These are phyloP conservation scores for Nakaseomyces bracarensis DNA, from an alignment of 1,139 yeast genomes.

Conservation along the genomic window DNA sequence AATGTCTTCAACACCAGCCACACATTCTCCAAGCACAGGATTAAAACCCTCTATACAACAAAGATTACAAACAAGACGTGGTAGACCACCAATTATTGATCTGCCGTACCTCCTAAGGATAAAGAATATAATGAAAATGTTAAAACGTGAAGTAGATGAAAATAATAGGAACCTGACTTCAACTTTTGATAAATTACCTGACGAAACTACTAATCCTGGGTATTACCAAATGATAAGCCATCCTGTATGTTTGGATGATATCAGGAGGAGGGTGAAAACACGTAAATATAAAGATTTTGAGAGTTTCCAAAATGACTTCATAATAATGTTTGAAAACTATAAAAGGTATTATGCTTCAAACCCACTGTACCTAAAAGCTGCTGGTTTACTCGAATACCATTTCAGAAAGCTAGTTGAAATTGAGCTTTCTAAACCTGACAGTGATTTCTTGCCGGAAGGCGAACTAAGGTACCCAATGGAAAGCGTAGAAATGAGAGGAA, in stretches of 20 bases:
- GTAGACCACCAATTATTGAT: constrained; percentile 93
- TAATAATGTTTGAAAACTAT: constrained; percentile 65
- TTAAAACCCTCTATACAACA: constrained; percentile 14
- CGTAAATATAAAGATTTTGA: constrained; percentile 74
- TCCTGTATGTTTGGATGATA: constrained; percentile 76
- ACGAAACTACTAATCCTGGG: constrained; percentile 52
- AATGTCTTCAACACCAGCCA: not conserved
- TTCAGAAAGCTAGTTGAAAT: constrained; percentile 55
- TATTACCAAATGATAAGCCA: constrained; percentile 57
- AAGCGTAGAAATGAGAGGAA: constrained; percentile 61
- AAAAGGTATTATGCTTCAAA: constrained; percentile 56
- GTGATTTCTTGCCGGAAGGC: constrained; percentile 62
- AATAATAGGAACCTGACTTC: constrained; percentile 43
- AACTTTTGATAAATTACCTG: constrained; percentile 78
- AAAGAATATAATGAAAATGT: constrained; percentile 71
- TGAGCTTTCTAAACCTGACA: constrained; percentile 75
- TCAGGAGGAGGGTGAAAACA: constrained; percentile 75
- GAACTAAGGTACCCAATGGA: constrained; percentile 73
- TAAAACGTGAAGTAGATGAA: constrained; percentile 63
- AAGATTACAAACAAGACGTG: constrained; percentile 49
- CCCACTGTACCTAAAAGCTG: constrained; percentile 50
- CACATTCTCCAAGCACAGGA: not conserved
- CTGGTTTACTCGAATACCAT: constrained; percentile 51
- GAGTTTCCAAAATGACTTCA: constrained; percentile 67
- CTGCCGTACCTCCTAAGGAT: constrained; percentile 89